Conservation (phyloP, 306 rosid species). For the Begonia loranthoides region DNA sequence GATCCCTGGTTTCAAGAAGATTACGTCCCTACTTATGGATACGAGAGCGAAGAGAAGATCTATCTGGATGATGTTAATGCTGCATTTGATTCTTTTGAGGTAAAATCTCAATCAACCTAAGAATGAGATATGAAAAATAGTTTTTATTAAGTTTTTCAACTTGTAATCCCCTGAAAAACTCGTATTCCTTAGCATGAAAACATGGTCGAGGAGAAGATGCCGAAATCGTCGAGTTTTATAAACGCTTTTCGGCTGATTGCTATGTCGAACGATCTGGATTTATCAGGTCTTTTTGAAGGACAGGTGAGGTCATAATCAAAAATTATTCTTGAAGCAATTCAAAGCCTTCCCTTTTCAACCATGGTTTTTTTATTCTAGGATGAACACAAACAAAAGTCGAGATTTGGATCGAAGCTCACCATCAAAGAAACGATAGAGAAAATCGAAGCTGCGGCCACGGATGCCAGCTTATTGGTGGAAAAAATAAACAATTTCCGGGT, state of each 20-base stretch:
- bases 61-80: constrained; percentile 31
- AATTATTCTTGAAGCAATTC: constrained; percentile 3
- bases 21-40: constrained; percentile 31
- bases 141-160: not conserved
- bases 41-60: constrained; percentile 23
- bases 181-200: constrained; percentile 27
- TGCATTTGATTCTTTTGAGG: constrained; percentile 49
- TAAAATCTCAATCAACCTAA: constrained; percentile 5
- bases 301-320: constrained; percentile 32
- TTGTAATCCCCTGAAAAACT: not conserved
- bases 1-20: constrained; percentile 62
- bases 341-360: not conserved
- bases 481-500: constrained; percentile 45
- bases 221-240: constrained; percentile 62
- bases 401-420: constrained; percentile 51
- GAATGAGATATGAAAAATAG: not conserved
- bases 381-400: constrained; percentile 27
- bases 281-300: constrained; percentile 67
- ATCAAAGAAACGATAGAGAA: constrained; percentile 52
- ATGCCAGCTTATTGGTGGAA: constrained; percentile 39
- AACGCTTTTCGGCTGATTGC: constrained; percentile 78
- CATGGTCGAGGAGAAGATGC: constrained; percentile 15
- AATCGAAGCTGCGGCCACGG: constrained; percentile 73
- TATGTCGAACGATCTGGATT: constrained; percentile 74
- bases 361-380: constrained; percentile 24